Base-by-base conservation (phyloP, 768 basidiomycete species). In the Macrolepiota albuminosa region DNA sequence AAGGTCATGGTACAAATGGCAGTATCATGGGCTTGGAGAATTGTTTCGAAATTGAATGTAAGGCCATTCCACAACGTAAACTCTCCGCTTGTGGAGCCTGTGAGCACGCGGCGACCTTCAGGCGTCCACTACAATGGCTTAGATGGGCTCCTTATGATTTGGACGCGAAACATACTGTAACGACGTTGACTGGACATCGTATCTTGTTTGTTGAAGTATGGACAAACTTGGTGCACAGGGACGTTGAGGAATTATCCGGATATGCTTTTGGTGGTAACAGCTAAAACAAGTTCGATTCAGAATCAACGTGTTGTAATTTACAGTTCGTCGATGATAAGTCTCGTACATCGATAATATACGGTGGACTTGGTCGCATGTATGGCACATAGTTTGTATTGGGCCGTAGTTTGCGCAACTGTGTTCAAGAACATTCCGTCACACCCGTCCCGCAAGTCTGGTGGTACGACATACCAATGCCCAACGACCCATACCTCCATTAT, bases 201-300 rank as follows among this genome's bases (percentile, higher is more conserved):
- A 98, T 93, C 74, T 99, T 99, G 80, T 99, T 99, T 45, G 95
- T 98, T 16, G 95, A 97, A 0, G 96, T 98, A 71, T 99, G 97
- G 10, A 98, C 88, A 66, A 97, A 98, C 71, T 97, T 95, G 47
- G 95, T 95, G 71, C 95, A 98, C 57, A 98, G 77, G 0, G 96
- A 98, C 0, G 93, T 96, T 6, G 95, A 93, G 4, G 89, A 81
- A 71, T 98, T 98, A 56, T 86, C 84, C 16, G 90, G 87, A 72
- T 98, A 98, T 33, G 94, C 95, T 72, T 89, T 87, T 1, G 97
- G 89, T 1, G 95, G 96, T 50, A 98, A 78, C n/a, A 98, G 81
- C 96, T 98, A 71, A 49, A 58, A 51, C 39, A 46, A 54, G 56
- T 49, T 40, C 52, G 59, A 62, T 60, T 58, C 56, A 50, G 60